Base-by-base conservation (phyloP, 1,139 yeast genomes). In the Candida tropicalis region DNA sequence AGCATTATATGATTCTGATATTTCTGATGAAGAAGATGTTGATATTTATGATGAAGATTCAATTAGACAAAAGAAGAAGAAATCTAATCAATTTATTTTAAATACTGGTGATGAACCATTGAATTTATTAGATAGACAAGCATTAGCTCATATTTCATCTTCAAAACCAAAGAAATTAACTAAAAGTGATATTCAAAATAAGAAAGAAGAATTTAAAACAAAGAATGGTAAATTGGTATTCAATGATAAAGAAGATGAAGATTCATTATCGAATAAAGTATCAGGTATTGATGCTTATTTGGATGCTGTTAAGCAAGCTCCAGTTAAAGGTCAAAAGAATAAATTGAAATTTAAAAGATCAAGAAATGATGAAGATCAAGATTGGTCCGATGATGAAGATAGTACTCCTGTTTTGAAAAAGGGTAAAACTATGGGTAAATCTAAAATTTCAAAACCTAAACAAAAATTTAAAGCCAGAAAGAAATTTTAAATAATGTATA, bases 241-340 rank as follows among this genome's bases (percentile, higher is more conserved):
- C 47, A 75, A 71, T 47, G 74, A 69, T 13, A 39, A 40, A 15
- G 52, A 61, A 13, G 75, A 72, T 5, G 81, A 76, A 38, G 86
- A 81, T 61, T 80, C 81, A 41, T 65, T 82, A 54, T 63, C 67
- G n/a, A 58, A 62, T 29, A 62, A 62, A 45, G 73, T 71, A 10
- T 65, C 75, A 6, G 95, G 96, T 20, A 79, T 91, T 50, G 88
- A 88, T 61, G 97, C 97, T 1, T 93, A 93, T 61, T 79, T 90
- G 54, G 97, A 89, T 52, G 99, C 98, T 10, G 89, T 93, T 31
- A 85, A 82, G 62, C 88, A 85, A 56, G 97, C 93, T 24, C 98
- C 99, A 33, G 81, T 88, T 4, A 84, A 96, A 66, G 97, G 97
- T 45, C 97, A 88, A 70, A 82, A 81, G 70, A 89, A 90, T 65